Evolutionary conservation across 805 yeast genomes (phyloP).

Genomic region (Sugiyamaella floridensis): DNA sequence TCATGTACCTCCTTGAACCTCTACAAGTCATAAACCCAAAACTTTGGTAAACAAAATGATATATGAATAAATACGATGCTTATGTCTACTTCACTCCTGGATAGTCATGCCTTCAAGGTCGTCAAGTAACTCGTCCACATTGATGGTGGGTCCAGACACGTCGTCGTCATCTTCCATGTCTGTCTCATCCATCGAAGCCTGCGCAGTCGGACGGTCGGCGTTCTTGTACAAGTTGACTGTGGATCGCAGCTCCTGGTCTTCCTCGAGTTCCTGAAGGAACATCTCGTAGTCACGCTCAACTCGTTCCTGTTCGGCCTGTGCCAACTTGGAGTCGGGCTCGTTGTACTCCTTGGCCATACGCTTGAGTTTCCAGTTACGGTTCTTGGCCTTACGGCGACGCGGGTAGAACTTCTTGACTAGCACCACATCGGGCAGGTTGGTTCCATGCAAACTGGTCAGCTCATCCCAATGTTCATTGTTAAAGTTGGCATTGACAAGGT

Average conservation of each 20-base stretch:
- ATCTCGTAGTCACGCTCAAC: conserved; percentile 93
- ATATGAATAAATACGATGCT: neutral
- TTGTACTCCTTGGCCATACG: conserved; percentile 92
- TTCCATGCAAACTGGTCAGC: conserved; percentile 25
- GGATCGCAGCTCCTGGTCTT: conserved; percentile 89
- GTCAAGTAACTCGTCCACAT: conserved; percentile 86
- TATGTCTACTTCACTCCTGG: conserved; percentile 32
- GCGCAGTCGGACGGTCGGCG: conserved; percentile 20
- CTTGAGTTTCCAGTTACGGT: conserved; percentile 89
- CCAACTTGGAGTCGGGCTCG: conserved; percentile 39
- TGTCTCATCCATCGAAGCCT: conserved; percentile 9
- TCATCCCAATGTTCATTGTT: conserved; percentile 74
- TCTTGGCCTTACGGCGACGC: conserved; percentile 66
- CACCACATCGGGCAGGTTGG: conserved; percentile 75
- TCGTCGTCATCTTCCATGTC: conserved; percentile 40
- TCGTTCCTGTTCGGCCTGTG: conserved; percentile 76
- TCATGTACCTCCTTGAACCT: too few species aligned
- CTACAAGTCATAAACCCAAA: too few species aligned
- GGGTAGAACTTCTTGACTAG: conserved; percentile 82
- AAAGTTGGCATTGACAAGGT: conserved; percentile 69
- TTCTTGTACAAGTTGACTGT: conserved; percentile 84
- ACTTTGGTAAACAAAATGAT: too few species aligned
- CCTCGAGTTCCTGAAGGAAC: conserved; percentile 95
- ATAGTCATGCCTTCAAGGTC: conserved; percentile 91
- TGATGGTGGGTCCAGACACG: conserved; percentile 83